Conservation (phyloP, 2,329 filamentous ascomycete genomes). For the Cytospora schulzeri region DNA sequence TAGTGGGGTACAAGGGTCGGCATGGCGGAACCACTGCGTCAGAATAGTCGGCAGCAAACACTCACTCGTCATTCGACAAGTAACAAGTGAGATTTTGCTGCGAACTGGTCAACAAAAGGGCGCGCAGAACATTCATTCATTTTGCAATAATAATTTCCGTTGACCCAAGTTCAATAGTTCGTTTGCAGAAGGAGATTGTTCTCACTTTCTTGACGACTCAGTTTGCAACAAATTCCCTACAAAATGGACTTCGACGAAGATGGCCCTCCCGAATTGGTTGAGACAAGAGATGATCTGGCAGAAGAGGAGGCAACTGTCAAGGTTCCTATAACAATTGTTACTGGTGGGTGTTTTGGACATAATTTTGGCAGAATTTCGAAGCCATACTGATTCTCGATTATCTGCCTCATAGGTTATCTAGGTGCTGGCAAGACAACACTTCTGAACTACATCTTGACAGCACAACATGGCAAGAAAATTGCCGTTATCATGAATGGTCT, state of each 20-base stretch:
- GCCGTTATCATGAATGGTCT: conserved; percentile 92
- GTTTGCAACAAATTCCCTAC: neutral
- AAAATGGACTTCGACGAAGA: conserved; percentile 69
- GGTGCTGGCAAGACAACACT: conserved; percentile 95
- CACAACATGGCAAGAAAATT: conserved; percentile 95
- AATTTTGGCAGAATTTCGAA: neutral
- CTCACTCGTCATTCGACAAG: neutral
- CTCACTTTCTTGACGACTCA: neutral
- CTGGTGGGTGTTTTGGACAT: conserved; percentile 51
- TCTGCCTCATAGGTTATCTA: conserved; percentile 69
- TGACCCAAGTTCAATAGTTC: neutral
- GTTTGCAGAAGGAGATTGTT: no score
- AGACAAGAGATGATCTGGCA: conserved; percentile 44
- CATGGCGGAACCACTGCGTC: neutral
- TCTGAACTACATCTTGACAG: conserved; percentile 92
- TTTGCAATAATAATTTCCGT: neutral
- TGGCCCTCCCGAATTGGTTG: conserved; percentile 65
- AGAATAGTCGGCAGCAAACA: neutral
- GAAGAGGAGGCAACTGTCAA: conserved; percentile 60
- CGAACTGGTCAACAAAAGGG: neutral
- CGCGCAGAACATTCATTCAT: neutral
- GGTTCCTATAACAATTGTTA: conserved; percentile 85
- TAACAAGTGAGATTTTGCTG: neutral
- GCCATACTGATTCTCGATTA: neutral
- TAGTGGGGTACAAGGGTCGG: neutral